phyloP scores from a whole-genome alignment of 257 asterid genomes.

The Gentiana dahurica region DNA sequence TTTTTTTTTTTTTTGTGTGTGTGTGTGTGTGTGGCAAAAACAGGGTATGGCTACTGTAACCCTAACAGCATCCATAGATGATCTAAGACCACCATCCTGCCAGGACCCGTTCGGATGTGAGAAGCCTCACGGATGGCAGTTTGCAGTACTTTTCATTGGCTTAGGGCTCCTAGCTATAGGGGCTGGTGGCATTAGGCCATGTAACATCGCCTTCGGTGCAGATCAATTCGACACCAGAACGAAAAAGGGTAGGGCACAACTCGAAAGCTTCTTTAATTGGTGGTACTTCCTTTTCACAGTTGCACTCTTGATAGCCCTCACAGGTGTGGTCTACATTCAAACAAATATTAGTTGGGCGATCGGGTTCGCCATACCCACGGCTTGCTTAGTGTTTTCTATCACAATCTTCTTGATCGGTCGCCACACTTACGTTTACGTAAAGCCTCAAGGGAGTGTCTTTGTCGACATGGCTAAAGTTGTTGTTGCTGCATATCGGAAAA shows the following conservation, averaged over 20 bases:
- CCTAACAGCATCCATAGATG: slow-evolving; percentile 38
- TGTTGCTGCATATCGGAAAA: slow-evolving; percentile 32
- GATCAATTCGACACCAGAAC: slow-evolving; percentile 81
- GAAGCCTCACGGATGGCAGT: slow-evolving; percentile 56
- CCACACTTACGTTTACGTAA: slow-evolving; percentile 29
- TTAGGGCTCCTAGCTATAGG: slow-evolving; percentile 59
- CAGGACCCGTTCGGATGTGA: slow-evolving; percentile 17
- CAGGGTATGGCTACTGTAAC: slow-evolving; percentile 63
- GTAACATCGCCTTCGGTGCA: slow-evolving; percentile 89
- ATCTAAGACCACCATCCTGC: slow-evolving; percentile 55
- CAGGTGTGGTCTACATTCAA: slow-evolving; percentile 59
- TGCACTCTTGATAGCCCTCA: slow-evolving; percentile 62
- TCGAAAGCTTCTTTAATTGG: slow-evolving; percentile 80
- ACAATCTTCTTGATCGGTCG: slow-evolving; percentile 50
- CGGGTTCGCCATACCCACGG: slow-evolving; percentile 69
- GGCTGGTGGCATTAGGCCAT: slow-evolving; percentile 73
- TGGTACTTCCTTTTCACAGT: slow-evolving; percentile 78
- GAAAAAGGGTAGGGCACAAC: slow-evolving; percentile 44
- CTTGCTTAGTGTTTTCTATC: slow-evolving; percentile 45
- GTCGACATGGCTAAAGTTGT: slow-evolving; percentile 49
- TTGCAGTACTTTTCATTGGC: slow-evolving; percentile 32
- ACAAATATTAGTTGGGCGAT: slow-evolving; percentile 66
- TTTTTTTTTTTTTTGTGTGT: too few species aligned
- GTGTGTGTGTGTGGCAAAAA: not conserved
- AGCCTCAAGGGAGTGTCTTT: slow-evolving; percentile 44